phyloP scores from a whole-genome alignment of 208 protist genomes.

The Herpetomonas tarakana region DNA sequence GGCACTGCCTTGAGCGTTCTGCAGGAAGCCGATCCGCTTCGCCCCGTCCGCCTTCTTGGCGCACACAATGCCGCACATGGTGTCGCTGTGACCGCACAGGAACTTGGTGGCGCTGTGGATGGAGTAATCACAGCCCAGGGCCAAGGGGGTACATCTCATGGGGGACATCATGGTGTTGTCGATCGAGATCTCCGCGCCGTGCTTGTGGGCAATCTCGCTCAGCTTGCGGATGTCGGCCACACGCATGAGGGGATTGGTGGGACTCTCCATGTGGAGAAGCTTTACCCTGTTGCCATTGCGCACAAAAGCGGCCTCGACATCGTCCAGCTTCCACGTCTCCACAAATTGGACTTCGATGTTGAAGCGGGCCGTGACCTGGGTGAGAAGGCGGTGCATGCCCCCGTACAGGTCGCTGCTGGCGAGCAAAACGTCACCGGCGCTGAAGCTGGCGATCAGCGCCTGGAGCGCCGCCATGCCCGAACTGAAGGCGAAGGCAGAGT shows the following conservation, averaged over 20 bases:
- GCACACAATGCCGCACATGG: conserved; percentile 86
- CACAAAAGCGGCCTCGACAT: conserved; percentile 40
- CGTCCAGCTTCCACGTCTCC: conserved; percentile 73
- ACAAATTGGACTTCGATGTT: conserved; percentile 87
- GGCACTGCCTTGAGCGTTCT: conserved; percentile 91
- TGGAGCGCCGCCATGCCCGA: conserved; percentile 86
- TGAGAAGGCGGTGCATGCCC: conserved; percentile 91
- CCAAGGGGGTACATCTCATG: conserved; percentile 92
- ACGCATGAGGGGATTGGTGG: conserved; percentile 94
- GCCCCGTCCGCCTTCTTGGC: conserved; percentile 60
- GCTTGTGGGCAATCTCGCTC: conserved; percentile 66
- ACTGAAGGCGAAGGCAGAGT: conserved; percentile 86
- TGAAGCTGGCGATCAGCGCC: conserved; percentile 82
- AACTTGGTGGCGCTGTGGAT: conserved; percentile 96
- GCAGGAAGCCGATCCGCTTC: conserved; percentile 83
- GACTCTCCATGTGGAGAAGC: conserved; percentile 94
- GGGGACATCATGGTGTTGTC: conserved; percentile 97
- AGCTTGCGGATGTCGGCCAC: conserved; percentile 87
- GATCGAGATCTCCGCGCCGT: conserved; percentile 83
- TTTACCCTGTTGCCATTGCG: conserved; percentile 36
- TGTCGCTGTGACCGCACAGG: conserved; percentile 95
- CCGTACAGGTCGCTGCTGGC: conserved; percentile 93
- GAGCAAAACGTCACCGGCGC: conserved; percentile 69
- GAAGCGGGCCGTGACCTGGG: conserved; percentile 59
- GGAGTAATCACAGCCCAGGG: conserved; percentile 94